A percentile compares a stretch with the other conserved stretches of the same genome.
These are phyloP conservation scores for Wickerhamomyces canadensis DNA, from an alignment of 805 yeast species.

Conservation along the genomic window DNA sequence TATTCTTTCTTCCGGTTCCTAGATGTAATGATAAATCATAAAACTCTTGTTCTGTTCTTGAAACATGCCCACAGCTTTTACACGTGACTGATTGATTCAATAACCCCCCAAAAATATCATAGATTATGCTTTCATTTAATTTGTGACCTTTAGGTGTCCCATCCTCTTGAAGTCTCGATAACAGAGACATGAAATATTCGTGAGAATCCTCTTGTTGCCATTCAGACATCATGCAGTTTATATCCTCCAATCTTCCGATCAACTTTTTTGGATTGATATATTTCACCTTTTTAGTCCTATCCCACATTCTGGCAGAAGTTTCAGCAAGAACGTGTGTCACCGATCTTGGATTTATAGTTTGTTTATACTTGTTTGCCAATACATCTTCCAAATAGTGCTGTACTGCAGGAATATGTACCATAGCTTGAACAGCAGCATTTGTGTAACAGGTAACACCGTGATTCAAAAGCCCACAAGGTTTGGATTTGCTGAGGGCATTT, in stretches of 20 bases:
- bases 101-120: slow-evolving; percentile 92
- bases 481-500: slow-evolving; percentile 37
- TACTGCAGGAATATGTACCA: slow-evolving; percentile 87
- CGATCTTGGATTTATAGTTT: slow-evolving; percentile 44
- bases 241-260: slow-evolving; percentile 67
- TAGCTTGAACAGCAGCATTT: slow-evolving; percentile 89
- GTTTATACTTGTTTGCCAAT: slow-evolving; percentile 44
- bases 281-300: slow-evolving; percentile 27
- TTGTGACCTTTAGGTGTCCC: slow-evolving; percentile 87
- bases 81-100: slow-evolving; percentile 83
- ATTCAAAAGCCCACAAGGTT: slow-evolving; percentile 72
- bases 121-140: slow-evolving; percentile 72
- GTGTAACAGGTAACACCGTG: slow-evolving; percentile 97
- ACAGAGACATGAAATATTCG: slow-evolving; percentile 90
- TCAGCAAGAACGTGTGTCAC: slow-evolving; percentile 67
- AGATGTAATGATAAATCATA: slow-evolving; percentile 86
- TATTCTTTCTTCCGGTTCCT: slow-evolving; percentile 21
- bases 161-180: slow-evolving; percentile 87
- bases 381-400: slow-evolving; percentile 77
- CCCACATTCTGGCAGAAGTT: slow-evolving; percentile 66
- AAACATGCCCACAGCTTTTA: slow-evolving; percentile 71
- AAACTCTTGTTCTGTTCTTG: slow-evolving; percentile 87
- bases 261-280: slow-evolving; percentile 73
- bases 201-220: slow-evolving; percentile 99
- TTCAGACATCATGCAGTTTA: slow-evolving; percentile 93